Evolutionary conservation across 2,329 filamentous ascomycete genomes (phyloP).

Genomic region (Penicillium sp.): DNA sequence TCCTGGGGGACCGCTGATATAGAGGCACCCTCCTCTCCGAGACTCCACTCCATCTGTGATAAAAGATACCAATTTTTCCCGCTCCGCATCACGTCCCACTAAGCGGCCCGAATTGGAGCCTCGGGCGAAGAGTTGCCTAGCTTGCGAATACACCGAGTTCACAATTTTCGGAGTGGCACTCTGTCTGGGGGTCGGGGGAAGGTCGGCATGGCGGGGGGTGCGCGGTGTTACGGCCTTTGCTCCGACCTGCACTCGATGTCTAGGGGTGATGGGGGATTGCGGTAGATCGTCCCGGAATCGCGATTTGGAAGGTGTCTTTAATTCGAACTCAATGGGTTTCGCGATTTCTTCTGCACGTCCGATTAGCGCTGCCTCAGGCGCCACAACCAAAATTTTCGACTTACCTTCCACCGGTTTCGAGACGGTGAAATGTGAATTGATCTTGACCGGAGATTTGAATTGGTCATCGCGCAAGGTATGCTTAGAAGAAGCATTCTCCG

Average conservation of each 20-base stretch:
- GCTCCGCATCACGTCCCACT: slow-evolving; percentile 71
- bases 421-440: slow-evolving; percentile 44
- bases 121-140: slow-evolving; percentile 81
- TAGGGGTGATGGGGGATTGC: slow-evolving; percentile 70
- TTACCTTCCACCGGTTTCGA: slow-evolving; percentile 41
- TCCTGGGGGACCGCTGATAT: slow-evolving; percentile 91
- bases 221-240: slow-evolving; percentile 73
- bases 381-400: neutral
- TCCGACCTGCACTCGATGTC: slow-evolving; percentile 75
- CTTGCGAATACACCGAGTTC: slow-evolving; percentile 80
- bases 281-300: slow-evolving; percentile 72
- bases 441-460: slow-evolving; percentile 47
- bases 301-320: slow-evolving; percentile 53
- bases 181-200: slow-evolving; percentile 51
- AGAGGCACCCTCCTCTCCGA: slow-evolving; percentile 73
- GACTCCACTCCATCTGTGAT: slow-evolving; percentile 61
- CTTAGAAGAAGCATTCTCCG: slow-evolving; percentile 47
- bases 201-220: slow-evolving; percentile 54
- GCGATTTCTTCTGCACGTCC: slow-evolving; percentile 44
- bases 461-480: slow-evolving; percentile 45
- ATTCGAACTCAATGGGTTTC: slow-evolving; percentile 36
- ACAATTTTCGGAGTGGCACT: slow-evolving; percentile 63
- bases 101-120: slow-evolving; percentile 71
- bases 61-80: slow-evolving; percentile 65
- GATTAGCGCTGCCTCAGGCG: neutral